Percentiles rank a stretch among this genome's conserved stretches.
These are phyloP conservation scores for Aspergillus caelatus DNA, from an alignment of 2,329 filamentous ascomycete genomes.

Conservation along the genomic window DNA sequence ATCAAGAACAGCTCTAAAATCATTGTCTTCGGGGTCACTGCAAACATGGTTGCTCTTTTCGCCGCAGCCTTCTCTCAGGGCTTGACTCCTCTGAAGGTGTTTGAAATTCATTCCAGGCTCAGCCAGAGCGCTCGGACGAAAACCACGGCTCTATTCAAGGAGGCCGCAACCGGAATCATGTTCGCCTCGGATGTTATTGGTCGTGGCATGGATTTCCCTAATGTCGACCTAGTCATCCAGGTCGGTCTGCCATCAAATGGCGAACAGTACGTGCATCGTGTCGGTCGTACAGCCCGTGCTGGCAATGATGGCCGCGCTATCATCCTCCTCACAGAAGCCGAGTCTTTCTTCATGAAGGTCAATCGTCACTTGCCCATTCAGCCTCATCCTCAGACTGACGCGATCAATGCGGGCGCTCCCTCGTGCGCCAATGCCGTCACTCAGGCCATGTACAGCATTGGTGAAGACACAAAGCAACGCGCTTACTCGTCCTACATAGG, in stretches of 20 bases:
- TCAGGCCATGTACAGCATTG: constrained; percentile 31
- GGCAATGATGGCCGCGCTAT: constrained; percentile 56
- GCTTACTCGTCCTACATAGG: constrained; percentile 42
- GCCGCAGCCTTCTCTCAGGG: constrained; percentile 55
- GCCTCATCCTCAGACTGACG: constrained; percentile 47
- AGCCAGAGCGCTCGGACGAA: constrained; percentile 68
- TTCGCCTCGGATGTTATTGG: constrained; percentile 54
- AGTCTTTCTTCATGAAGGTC: constrained; percentile 54
- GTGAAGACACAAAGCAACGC: constrained; percentile 37
- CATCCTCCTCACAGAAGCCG: constrained; percentile 55
- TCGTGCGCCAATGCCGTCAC: constrained; percentile 34
- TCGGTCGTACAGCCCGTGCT: constrained; percentile 68
- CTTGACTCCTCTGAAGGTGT: constrained; percentile 42
- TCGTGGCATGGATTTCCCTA: constrained; percentile 56
- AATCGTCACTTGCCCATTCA: constrained; percentile 56
- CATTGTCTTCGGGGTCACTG: constrained; percentile 83
- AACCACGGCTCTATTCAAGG: constrained; percentile 47
- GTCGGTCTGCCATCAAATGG: constrained; percentile 53
- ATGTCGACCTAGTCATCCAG: constrained; percentile 53
- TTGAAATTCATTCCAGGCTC: constrained; percentile 77
- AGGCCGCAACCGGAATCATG: constrained; percentile 49
- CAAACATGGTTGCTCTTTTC: constrained; percentile 63
- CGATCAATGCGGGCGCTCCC: constrained; percentile 41
- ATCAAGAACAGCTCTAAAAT: constrained; percentile 69
- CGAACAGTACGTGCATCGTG: constrained; percentile 53